These are phyloP conservation scores for Chrysanthemum lavandulifolium DNA, from an alignment of 129 eudicot species.

Conservation along the genomic window DNA sequence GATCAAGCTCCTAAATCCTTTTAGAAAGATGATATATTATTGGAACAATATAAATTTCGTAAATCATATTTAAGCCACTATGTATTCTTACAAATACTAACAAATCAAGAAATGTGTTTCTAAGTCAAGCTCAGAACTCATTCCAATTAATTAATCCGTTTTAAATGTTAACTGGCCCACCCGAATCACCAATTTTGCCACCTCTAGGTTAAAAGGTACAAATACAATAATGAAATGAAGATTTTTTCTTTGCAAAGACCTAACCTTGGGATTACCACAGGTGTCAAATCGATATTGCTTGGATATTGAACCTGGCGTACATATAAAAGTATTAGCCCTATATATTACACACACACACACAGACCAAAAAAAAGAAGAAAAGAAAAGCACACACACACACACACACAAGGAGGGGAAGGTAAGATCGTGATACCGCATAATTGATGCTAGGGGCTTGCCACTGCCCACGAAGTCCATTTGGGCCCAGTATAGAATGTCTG, in stretches of 20 bases:
- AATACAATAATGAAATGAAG: conserved; percentile 5
- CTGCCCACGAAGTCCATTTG: conserved; percentile 88
- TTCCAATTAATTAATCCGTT: neutral
- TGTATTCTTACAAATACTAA: neutral
- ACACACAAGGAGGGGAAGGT: neutral
- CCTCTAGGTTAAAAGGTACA: conserved; percentile 6
- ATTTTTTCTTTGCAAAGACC: conserved; percentile 14
- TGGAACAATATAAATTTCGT: neutral
- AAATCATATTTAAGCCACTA: neutral
- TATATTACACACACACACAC: neutral
- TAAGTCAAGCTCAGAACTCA: neutral
- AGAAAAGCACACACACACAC: neutral
- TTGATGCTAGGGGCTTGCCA: conserved; percentile 68
- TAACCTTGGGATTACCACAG: conserved; percentile 81
- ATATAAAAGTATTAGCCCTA: conserved; percentile 14
- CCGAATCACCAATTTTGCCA: neutral
- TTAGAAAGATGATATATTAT: neutral
- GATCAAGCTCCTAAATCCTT: neutral
- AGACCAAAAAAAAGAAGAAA: conserved; percentile 2
- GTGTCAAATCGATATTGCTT: conserved; percentile 66
- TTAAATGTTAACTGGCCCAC: neutral
- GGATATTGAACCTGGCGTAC: conserved; percentile 77
- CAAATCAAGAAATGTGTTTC: no score
- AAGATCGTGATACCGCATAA: conserved; percentile 46
- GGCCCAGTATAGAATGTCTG: conserved; percentile 92